Conservation (phyloP, 371 early-diverging fungal genomes). For the Homolaphlyctis polyrhiza region DNA sequence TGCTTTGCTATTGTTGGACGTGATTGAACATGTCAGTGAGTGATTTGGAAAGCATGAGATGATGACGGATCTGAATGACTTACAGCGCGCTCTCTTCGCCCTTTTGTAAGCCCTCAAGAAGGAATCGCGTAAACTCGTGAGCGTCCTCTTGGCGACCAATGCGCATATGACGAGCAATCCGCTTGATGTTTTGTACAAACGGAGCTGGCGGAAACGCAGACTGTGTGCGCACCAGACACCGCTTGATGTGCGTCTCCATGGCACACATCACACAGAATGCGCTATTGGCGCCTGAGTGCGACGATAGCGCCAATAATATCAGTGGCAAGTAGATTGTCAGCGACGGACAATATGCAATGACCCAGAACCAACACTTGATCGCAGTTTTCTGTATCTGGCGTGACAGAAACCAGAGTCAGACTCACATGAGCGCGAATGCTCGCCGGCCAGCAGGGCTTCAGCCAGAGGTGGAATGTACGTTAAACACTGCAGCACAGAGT, state of each 20-base stretch:
- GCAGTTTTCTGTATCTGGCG: no score
- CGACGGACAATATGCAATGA: no score
- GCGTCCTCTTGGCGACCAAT: constrained; percentile 86
- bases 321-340: not conserved
- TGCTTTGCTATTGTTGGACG: constrained; percentile 66
- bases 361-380: no score
- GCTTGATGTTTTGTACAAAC: constrained; percentile 62
- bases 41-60: not conserved
- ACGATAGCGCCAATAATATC: not conserved
- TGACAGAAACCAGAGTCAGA: no score
- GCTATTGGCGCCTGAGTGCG: constrained; percentile 39
- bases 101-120: constrained; percentile 57
- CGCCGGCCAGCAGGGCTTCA: constrained; percentile 15
- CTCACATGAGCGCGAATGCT: constrained; percentile 19
- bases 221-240: constrained; percentile 29
- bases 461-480: constrained; percentile 30
- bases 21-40: constrained; percentile 50
- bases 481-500: constrained; percentile 78
- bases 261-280: constrained; percentile 61
- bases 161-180: constrained; percentile 71
- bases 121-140: constrained; percentile 78
- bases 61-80: not conserved
- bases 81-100: constrained; percentile 10
- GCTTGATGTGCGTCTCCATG: constrained; percentile 48
- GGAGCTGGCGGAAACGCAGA: constrained; percentile 60